These are phyloP conservation scores for Remersonia thermophila DNA, from an alignment of 2,329 filamentous ascomycete genomes.

Conservation along the genomic window DNA sequence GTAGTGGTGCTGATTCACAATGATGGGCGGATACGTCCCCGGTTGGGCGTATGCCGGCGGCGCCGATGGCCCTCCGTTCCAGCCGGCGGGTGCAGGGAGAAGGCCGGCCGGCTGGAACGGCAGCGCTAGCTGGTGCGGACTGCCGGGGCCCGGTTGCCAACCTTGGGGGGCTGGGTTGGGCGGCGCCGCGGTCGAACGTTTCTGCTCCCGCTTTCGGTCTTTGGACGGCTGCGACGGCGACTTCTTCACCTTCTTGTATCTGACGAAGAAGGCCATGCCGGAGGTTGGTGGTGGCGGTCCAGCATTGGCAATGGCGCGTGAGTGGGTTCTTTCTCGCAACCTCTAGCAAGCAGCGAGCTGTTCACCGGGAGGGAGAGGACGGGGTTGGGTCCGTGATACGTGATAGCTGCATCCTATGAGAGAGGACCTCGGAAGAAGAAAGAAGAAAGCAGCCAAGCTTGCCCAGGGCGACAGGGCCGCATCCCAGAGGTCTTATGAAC, in stretches of 20 bases:
- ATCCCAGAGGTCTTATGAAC: constrained; percentile 1
- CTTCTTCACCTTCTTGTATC: constrained; percentile 18
- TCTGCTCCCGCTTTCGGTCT: constrained; percentile 5
- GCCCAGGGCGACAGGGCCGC: neutral
- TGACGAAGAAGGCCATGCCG: constrained; percentile 18
- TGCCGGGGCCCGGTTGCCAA: constrained; percentile 10
- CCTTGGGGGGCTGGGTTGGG: constrained; percentile 3
- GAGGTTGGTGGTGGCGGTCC: neutral
- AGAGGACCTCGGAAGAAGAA: too few species aligned
- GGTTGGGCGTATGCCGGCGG: constrained; percentile 21
- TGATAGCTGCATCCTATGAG: too few species aligned
- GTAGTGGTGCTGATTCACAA: constrained; percentile 42
- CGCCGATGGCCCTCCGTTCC: constrained; percentile 9
- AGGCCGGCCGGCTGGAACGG: constrained; percentile 19
- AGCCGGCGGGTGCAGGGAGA: constrained; percentile 17
- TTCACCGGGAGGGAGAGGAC: too few species aligned
- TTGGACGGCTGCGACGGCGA: constrained; percentile 7
- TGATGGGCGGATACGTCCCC: constrained; percentile 24
- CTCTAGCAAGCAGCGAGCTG: too few species aligned
- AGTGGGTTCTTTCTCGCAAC: neutral
- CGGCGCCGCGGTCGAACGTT: constrained; percentile 5
- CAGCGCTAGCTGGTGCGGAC: constrained; percentile 6
- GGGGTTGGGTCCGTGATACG: too few species aligned
- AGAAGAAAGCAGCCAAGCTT: too few species aligned
- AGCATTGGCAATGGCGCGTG: neutral